Percentiles rank a stretch among this genome's conserved stretches.
Evolutionary conservation across 176 grass and related monocot genomes (phyloP).

Genomic region (Carex littledalei): DNA sequence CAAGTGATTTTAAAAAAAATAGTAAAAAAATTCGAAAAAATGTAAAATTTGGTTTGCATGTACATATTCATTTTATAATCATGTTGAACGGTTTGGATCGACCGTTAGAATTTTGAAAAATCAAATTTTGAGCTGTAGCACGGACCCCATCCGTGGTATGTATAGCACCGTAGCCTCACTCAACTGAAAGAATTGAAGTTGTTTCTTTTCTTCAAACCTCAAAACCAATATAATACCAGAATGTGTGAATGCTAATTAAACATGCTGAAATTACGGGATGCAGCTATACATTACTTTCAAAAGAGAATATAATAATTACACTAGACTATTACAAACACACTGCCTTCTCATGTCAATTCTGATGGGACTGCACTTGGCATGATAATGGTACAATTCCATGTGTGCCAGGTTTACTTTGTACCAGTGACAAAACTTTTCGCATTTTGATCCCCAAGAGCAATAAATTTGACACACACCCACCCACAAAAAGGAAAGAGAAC

Average conservation of each 20-base stretch:
- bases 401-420: background rate
- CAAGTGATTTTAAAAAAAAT: too few relatives aligned
- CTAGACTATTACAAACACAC: background rate
- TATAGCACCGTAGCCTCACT: too few relatives aligned
- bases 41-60: too few relatives aligned
- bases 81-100: too few relatives aligned
- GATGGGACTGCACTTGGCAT: background rate
- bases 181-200: background rate
- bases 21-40: too few relatives aligned
- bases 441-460: background rate
- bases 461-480: background rate
- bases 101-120: too few relatives aligned
- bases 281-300: background rate
- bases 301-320: background rate
- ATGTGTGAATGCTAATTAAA: background rate
- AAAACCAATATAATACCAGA: background rate
- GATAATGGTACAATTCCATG: conserved; percentile 8
- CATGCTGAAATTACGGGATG: background rate
- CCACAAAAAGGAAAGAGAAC: too few relatives aligned
- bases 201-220: background rate
- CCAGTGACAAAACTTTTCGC: background rate
- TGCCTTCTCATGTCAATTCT: conserved; percentile 2
- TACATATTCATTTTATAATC: too few relatives aligned
- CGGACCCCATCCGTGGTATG: too few relatives aligned
- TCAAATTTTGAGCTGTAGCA: too few relatives aligned